phyloP scores from a whole-genome alignment of 179 eudicot genomes.

The Pouteria campechiana region DNA sequence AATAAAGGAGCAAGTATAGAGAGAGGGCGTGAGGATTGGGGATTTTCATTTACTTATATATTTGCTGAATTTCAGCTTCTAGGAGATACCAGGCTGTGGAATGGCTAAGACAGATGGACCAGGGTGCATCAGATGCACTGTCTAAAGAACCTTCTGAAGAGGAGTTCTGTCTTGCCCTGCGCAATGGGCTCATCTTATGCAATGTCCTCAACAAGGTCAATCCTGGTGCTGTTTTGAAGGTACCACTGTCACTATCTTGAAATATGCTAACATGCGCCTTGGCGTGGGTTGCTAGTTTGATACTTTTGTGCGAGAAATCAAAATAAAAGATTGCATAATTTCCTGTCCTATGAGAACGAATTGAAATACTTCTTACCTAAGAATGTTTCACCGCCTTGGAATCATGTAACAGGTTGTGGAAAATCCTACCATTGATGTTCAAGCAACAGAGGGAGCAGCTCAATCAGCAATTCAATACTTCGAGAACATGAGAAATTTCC shows the following conservation, averaged over 20 bases:
- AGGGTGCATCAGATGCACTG: conserved; percentile 54
- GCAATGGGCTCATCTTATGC: conserved; percentile 96
- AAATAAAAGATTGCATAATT: too few relatives aligned
- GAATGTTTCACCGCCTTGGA: too few relatives aligned
- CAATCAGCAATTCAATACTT: conserved; percentile 97
- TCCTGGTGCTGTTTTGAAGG: conserved; percentile 88
- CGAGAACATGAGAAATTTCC: conserved; percentile 92
- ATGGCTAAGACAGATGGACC: conserved; percentile 92
- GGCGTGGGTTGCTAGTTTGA: too few relatives aligned
- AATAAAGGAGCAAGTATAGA: not conserved
- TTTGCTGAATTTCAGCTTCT: conserved; percentile 30
- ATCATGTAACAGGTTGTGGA: conserved; percentile 85
- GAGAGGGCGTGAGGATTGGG: not conserved
- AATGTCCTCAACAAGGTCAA: conserved; percentile 93
- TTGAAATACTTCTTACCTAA: too few relatives aligned
- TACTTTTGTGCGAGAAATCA: too few relatives aligned
- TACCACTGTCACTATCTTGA: too few relatives aligned
- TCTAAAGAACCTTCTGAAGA: conserved; percentile 73
- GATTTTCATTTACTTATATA: not conserved
- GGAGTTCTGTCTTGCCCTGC: conserved; percentile 67
- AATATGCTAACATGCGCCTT: too few relatives aligned
- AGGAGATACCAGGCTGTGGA: conserved; percentile 73
- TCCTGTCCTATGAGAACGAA: too few relatives aligned
- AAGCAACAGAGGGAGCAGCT: conserved; percentile 70
- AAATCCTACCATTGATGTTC: conserved; percentile 53